Percentiles rank a stretch among this genome's conserved stretches.
Conservation (phyloP, 169 alveolate genomes). For the Plasmodium coatneyi region DNA sequence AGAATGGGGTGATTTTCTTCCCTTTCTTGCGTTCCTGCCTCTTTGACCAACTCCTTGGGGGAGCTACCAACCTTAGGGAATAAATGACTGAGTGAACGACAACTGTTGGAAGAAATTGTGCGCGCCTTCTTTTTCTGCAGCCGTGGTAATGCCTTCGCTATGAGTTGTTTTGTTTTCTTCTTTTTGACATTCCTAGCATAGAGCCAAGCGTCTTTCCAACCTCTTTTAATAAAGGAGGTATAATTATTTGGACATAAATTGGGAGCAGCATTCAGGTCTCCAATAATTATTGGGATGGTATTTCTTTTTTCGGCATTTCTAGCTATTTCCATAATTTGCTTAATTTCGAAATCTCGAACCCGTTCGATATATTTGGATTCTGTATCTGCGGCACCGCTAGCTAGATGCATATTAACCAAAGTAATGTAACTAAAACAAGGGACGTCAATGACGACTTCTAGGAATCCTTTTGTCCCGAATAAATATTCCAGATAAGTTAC, state of each 20-base stretch:
- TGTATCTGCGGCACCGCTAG: constrained; percentile 92
- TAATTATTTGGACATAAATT: constrained; percentile 90
- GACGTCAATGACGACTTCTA: constrained; percentile 89
- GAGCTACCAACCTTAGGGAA: background rate
- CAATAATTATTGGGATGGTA: constrained; percentile 90
- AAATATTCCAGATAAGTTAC: constrained; percentile 90
- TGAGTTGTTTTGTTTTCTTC: constrained; percentile 12
- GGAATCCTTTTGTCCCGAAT: constrained; percentile 90
- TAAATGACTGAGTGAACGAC: background rate
- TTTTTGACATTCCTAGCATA: constrained; percentile 59
- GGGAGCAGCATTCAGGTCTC: constrained; percentile 93
- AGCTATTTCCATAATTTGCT: constrained; percentile 87
- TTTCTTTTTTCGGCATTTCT: constrained; percentile 87
- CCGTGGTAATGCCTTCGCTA: background rate
- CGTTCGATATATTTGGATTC: constrained; percentile 89
- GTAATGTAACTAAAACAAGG: constrained; percentile 89
- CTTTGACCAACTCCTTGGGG: background rate
- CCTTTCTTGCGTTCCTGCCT: background rate
- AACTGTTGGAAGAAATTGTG: background rate
- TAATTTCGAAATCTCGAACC: constrained; percentile 89
- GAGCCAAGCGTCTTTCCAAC: constrained; percentile 90
- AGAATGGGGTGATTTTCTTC: background rate
- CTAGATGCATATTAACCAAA: constrained; percentile 90
- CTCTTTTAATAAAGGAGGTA: constrained; percentile 87
- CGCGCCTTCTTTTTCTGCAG: background rate